Evolutionary conservation across 495 filamentous ascomycete genomes (phyloP).

Genomic region (Xylaria nigripes): DNA sequence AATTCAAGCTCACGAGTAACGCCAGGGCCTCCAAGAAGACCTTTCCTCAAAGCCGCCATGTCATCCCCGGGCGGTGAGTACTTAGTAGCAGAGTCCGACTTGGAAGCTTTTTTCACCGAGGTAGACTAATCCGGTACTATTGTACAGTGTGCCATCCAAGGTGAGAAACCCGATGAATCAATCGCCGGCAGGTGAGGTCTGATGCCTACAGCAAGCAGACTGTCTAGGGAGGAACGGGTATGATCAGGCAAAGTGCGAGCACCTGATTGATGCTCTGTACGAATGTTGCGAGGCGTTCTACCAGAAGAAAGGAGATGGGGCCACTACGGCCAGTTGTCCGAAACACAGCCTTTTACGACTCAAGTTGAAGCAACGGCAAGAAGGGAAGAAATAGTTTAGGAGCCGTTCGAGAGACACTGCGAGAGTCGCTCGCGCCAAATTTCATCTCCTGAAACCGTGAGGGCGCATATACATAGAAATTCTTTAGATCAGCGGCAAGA

Average conservation of each 20-base stretch:
- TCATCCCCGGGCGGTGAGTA: constrained; percentile 72
- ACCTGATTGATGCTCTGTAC: constrained; percentile 83
- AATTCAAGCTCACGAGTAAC: neutral
- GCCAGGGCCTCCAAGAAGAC: constrained; percentile 52
- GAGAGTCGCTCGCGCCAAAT: neutral
- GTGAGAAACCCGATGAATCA: constrained; percentile 33
- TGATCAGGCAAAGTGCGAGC: constrained; percentile 74
- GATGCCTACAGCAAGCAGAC: constrained; percentile 43
- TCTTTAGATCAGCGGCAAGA: neutral
- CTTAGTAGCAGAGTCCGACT: constrained; percentile 16
- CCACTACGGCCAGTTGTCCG: constrained; percentile 74
- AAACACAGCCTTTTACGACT: constrained; percentile 68
- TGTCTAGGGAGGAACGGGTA: constrained; percentile 82
- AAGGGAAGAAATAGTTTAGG: constrained; percentile 19
- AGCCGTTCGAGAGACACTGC: constrained; percentile 3
- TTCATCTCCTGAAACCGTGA: neutral
- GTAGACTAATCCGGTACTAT: constrained; percentile 5
- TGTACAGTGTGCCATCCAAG: constrained; percentile 77
- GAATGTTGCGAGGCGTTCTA: constrained; percentile 93
- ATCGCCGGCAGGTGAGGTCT: neutral
- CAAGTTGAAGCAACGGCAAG: constrained; percentile 76
- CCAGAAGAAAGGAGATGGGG: constrained; percentile 64
- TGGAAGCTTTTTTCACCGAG: constrained; percentile 3
- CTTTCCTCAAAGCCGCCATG: constrained; percentile 71
- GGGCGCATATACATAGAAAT: neutral